Conservation (phyloP, 345 rosid species). For the Pugionium dolabratum region DNA sequence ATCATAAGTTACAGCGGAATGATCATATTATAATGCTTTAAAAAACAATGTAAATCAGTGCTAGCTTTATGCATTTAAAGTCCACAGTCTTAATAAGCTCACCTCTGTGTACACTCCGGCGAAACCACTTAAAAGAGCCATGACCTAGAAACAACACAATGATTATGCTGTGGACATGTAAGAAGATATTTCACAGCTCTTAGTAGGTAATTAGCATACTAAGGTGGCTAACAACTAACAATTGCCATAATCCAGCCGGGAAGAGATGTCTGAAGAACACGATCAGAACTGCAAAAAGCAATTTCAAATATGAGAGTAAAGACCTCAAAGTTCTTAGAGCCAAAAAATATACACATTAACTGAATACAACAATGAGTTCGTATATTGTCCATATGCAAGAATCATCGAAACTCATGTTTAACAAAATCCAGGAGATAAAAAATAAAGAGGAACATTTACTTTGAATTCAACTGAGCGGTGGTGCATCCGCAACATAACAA, state of each 20-base stretch:
- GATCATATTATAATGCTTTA: conserved; percentile 7
- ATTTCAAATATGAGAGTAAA: conserved; percentile 17
- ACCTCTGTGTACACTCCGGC: conserved; percentile 99
- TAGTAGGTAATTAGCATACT: conserved; percentile 15
- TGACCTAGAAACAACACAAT: conserved; percentile 53
- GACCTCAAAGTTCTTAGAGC: no score
- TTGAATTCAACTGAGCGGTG: conserved; percentile 89
- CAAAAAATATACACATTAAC: no score
- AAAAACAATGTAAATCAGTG: background rate
- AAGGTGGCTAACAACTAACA: conserved; percentile 52
- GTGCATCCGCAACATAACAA: conserved; percentile 96
- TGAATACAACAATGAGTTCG: no score
- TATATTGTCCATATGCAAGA: background rate
- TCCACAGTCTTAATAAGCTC: conserved; percentile 20
- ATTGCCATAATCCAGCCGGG: conserved; percentile 98
- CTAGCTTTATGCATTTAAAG: conserved; percentile 1
- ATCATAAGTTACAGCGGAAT: background rate
- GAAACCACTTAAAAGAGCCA: conserved; percentile 96
- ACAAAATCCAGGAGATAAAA: background rate
- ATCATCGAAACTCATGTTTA: background rate
- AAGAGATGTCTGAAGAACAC: conserved; percentile 81
- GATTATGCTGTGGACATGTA: conserved; percentile 3
- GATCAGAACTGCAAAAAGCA: conserved; percentile 77
- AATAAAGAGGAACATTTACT: conserved; percentile 50
- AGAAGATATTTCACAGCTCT: conserved; percentile 11